These are phyloP conservation scores for Lepidium didymum DNA, from an alignment of 345 rosid species.

Conservation along the genomic window DNA sequence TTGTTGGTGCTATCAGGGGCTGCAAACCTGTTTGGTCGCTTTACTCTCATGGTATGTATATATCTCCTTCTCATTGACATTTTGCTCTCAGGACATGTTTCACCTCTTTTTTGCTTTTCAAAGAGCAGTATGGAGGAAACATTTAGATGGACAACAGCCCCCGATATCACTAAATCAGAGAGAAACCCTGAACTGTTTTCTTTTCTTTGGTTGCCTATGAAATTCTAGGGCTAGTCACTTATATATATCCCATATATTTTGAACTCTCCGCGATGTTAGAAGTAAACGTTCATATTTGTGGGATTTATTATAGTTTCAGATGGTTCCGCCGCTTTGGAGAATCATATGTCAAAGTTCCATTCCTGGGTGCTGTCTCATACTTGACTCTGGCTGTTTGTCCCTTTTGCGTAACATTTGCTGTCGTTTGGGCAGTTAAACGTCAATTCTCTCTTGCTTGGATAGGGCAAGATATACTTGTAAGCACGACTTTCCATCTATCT, in stretches of 20 bases:
- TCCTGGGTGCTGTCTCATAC: slow-evolving; percentile 81
- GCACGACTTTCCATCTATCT: slow-evolving; percentile 18
- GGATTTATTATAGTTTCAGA: slow-evolving; percentile 67
- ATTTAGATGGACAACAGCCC: not conserved
- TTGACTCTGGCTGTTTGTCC: slow-evolving; percentile 86
- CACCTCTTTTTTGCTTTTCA: not conserved
- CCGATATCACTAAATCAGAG: not conserved
- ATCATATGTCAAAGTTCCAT: slow-evolving; percentile 67
- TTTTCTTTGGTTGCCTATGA: not conserved
- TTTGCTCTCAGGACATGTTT: not conserved
- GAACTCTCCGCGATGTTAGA: not conserved
- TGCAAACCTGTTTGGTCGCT: slow-evolving; percentile 91
- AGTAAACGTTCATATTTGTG: not conserved
- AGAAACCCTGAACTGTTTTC: not conserved
- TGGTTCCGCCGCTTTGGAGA: slow-evolving; percentile 74
- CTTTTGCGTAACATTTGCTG: slow-evolving; percentile 88
- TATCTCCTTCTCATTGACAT: not conserved
- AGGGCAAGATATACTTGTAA: slow-evolving; percentile 99
- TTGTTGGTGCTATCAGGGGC: slow-evolving; percentile 57
- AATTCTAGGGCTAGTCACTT: not conserved
- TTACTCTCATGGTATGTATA: slow-evolving; percentile 72
- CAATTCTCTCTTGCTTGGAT: slow-evolving; percentile 77
- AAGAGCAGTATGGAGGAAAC: not conserved
- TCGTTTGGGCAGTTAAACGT: slow-evolving; percentile 78
- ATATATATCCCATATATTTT: not conserved